Percentiles rank a stretch among this genome's conserved stretches.
phyloP scores from a whole-genome alignment of 768 basidiomycete species.

The Cubamyces lactineus region DNA sequence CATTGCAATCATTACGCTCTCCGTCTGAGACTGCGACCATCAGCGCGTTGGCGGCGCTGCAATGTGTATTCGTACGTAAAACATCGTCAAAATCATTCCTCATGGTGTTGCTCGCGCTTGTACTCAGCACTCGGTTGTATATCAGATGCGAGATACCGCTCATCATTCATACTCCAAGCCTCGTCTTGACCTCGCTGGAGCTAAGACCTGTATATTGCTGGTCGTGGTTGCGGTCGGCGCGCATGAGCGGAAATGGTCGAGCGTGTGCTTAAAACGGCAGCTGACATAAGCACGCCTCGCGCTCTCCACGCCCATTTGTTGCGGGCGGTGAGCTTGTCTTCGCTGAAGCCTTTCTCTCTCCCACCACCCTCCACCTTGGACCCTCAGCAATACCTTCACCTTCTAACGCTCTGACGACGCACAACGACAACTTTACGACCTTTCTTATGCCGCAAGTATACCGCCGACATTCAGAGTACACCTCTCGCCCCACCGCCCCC shows the following conservation, averaged over 20 bases:
- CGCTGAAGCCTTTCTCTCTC: conserved; percentile 12
- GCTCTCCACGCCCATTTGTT: conserved; percentile 23
- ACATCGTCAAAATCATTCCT: conserved; percentile 1
- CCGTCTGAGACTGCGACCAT: too few species aligned
- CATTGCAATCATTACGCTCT: too few species aligned
- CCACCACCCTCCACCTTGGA: neutral
- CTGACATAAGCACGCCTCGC: conserved; percentile 25
- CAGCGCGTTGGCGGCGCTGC: too few species aligned
- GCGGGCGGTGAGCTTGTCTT: conserved; percentile 8
- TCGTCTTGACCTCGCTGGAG: too few species aligned
- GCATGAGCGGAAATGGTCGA: conserved; percentile 1
- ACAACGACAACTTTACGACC: conserved; percentile 8
- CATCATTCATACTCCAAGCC: too few species aligned
- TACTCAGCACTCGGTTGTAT: too few species aligned
- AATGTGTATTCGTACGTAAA: conserved; percentile 3
- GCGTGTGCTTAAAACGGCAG: conserved; percentile 9
- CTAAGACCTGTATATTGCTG: neutral
- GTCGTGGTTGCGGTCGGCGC: neutral
- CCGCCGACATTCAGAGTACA: conserved; percentile 31
- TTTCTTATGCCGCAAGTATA: conserved; percentile 35
- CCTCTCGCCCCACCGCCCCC: conserved; percentile 25
- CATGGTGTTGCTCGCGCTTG: neutral
- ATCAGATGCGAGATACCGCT: too few species aligned
- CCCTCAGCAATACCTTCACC: neutral
- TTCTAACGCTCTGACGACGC: conserved; percentile 6